Evolutionary conservation across 2,329 filamentous ascomycete species (phyloP), one percentile per base, ranked within the genome.

Genomic region (Dactylellina sp.): DNA sequence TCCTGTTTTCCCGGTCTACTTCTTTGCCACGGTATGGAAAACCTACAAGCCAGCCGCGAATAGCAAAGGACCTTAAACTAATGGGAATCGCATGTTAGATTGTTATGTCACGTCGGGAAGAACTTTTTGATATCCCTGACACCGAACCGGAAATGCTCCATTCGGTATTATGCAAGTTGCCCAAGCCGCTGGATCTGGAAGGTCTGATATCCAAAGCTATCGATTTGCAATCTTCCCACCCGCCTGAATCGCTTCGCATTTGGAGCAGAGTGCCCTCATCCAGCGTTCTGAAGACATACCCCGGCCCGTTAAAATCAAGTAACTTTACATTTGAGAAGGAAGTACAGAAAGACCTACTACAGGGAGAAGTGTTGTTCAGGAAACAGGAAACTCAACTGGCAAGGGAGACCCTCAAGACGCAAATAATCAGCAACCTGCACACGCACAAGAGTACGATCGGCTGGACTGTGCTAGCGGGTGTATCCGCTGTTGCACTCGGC

Each of bases 121-220:
- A 97, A 81, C 86, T 99, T n/a, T 86, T 98, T 76, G 90, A 91
- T 56, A 91, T 92, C n/a, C 87, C 89, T 0, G 81, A 85, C 18
- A 91, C 96, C 76, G 93, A 97, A 80, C 90, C 92, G 5, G 94
- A 98, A 79, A 96, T 99, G 87, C 86, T 99, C 22, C 93, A 97
- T 80, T 91, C 89, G 72, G 89, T 91, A 37, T 86, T 99, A 11
- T 92, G 91, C 44, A 97, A 95, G 81, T 85, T 99, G 5, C 95
- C 95, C 0, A 86, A 88, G 57, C 89, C 89, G 16, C 87, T 97
- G 66, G 87, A 96, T 79, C 83, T 99, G 22, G 94, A 99, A 77
- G 84, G 83, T 6, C 85, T 97, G 59, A 90, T 99, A 75, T 80
- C 84, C 16, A 84, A 85, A 56, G 88, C 94, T 0, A 84, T 87